Conservation (phyloP, 2,329 filamentous ascomycete species). For the Reticulascus tulasneorum region DNA sequence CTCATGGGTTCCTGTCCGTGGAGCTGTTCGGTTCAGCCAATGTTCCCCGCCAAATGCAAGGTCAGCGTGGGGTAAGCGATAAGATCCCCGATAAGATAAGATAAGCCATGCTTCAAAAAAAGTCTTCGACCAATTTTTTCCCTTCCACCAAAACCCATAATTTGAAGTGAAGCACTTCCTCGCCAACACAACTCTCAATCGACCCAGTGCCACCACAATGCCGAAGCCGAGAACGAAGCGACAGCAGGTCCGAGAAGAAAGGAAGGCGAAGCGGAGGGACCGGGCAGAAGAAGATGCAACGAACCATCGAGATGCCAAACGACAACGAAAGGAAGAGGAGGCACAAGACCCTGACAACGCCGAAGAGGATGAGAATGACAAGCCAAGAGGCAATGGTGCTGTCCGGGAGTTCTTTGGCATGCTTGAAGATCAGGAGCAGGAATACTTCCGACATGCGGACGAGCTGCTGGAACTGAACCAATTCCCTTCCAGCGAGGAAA, state of each 20-base stretch:
- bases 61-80: conserved; percentile 2
- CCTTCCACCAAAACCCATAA: background rate
- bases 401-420: conserved; percentile 87
- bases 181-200: conserved; percentile 1
- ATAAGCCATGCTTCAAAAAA: conserved; percentile 9
- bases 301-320: conserved; percentile 15
- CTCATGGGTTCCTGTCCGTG: too few relatives aligned
- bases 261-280: conserved; percentile 34
- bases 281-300: conserved; percentile 15
- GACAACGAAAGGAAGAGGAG: conserved; percentile 18
- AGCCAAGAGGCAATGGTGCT: conserved; percentile 18
- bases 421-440: conserved; percentile 87
- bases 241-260: conserved; percentile 33
- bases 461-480: conserved; percentile 86
- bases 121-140: conserved; percentile 5
- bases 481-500: conserved; percentile 73
- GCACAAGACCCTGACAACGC: conserved; percentile 16
- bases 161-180: conserved; percentile 1
- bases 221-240: conserved; percentile 41
- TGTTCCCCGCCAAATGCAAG: too few relatives aligned
- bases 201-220: conserved; percentile 24
- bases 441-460: conserved; percentile 89
- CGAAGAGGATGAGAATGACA: conserved; percentile 19
- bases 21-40: too few relatives aligned
- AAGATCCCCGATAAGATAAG: conserved; percentile 20